A percentile compares a stretch with the other conserved stretches of the same genome.
phyloP scores from a whole-genome alignment of 805 yeast genomes.

The Torulaspora gathmanii region DNA sequence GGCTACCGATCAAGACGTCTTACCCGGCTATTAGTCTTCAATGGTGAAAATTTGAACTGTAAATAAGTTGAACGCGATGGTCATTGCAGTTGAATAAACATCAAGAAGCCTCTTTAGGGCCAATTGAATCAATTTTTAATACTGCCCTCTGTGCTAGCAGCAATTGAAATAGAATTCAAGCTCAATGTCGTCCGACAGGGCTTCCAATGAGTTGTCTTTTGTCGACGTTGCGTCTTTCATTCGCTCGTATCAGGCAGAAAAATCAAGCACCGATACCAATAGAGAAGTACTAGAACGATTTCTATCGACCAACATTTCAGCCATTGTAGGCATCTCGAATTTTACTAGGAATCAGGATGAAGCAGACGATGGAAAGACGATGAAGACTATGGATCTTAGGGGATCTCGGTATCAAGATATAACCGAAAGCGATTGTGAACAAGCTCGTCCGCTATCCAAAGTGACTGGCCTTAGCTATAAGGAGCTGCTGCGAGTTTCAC shows the following conservation, averaged over 20 bases:
- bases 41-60: constrained; percentile 9
- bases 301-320: constrained; percentile 4
- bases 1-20: not conserved
- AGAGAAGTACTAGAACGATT: constrained; percentile 17
- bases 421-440: constrained; percentile 35
- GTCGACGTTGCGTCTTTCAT: constrained; percentile 20
- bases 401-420: constrained; percentile 39
- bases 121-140: not conserved
- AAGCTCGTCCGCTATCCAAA: constrained; percentile 41
- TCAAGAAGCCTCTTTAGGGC: not conserved
- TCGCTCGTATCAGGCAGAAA: constrained; percentile 11
- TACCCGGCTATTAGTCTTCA: not conserved
- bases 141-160: not conserved
- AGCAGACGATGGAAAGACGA: not conserved
- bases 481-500: constrained; percentile 48
- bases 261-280: constrained; percentile 11
- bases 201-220: constrained; percentile 14
- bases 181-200: constrained; percentile 10
- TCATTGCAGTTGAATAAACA: not conserved
- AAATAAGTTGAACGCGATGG: constrained; percentile 3
- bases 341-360: not conserved
- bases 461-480: constrained; percentile 38
- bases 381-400: constrained; percentile 36
- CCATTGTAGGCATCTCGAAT: constrained; percentile 12
- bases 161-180: not conserved